Base-by-base conservation (phyloP, 371 early-diverging fungal genomes). In the Sporodiniella umbellata region DNA sequence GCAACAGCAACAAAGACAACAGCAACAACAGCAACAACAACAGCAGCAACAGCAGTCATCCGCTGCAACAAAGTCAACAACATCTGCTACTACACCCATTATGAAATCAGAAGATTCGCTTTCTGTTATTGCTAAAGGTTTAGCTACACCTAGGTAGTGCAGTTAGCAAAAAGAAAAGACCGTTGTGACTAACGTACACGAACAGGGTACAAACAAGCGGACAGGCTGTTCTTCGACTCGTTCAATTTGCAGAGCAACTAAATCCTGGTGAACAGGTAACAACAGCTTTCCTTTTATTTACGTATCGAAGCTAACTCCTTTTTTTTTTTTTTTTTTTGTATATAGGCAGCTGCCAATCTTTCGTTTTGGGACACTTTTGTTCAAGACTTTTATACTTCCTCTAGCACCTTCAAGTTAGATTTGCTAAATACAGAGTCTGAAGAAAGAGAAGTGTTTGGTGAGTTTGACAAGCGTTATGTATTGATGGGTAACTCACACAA, bases 181-280 rank as follows among this genome's bases (percentile, higher is more conserved):
- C 30, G 4, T 28, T 28, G 7, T 28, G 10, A 28, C 10, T 7
- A 28, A 7, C 10, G 10, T 8, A 21, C 4, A 21, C 4, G 8
- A 10, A 25, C 21, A 43, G 56, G 47, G 42, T 33, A 19, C 63
- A 59, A 43, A 42, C 61, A 18, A 61, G 46, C 42, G 70, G 70
- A 18, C 64, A 65, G 26, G 74, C 70, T 26, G 74, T 73, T 7
- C 53, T 73, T 31, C 68, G 70, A 31, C 30, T 73, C 39, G 48
- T 73, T 48, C 70, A 73, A 42, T 68, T 73, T 58, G 70, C 65
- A 40, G 74, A 73, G 37, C 60, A 66, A 42, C 40, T 73, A 8
- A 63, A 55, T 46, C 74, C 74, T 23, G 66, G 58, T 8, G 56
- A 45, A 33, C 58, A 64, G 56, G 72, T 72, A 54, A 40, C 33